Conservation (phyloP, 1,139 yeast species). For the Blastobotrys capitulatus region DNA sequence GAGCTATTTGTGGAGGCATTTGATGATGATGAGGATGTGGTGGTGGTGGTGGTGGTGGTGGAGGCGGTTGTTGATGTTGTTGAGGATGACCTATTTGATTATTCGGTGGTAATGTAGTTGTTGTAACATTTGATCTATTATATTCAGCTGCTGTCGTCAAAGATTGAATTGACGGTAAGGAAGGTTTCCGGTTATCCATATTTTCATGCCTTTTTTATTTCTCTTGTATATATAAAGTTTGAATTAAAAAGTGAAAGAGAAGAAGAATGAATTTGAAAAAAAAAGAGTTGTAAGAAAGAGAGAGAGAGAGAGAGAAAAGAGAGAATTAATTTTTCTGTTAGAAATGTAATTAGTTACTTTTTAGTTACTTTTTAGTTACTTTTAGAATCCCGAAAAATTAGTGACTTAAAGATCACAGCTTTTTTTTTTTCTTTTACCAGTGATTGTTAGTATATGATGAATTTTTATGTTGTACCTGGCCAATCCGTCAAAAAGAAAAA, state of each 20-base stretch:
- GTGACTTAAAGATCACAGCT: too few species aligned
- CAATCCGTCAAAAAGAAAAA: neutral
- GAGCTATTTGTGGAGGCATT: constrained; percentile 1
- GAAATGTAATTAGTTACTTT: too few species aligned
- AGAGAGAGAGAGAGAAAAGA: too few species aligned
- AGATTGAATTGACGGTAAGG: constrained; percentile 14
- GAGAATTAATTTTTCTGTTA: neutral
- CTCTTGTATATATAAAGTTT: too few species aligned
- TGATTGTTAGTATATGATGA: too few species aligned
- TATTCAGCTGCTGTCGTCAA: constrained; percentile 3
- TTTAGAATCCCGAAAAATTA: too few species aligned
- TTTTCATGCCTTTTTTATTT: neutral
- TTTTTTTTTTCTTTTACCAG: too few species aligned
- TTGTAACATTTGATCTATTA: neutral
- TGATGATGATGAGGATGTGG: constrained; percentile 1
- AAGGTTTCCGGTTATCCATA: constrained; percentile 2
- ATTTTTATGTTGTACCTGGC: neutral
- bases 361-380: too few species aligned
- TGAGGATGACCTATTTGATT: neutral
- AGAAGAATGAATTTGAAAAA: too few species aligned
- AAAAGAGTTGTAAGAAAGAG: too few species aligned
- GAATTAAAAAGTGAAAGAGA: too few species aligned
- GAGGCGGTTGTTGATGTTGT: constrained; percentile 3
- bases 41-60: constrained; percentile 1
- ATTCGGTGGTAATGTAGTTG: neutral